Evolutionary conservation across 768 basidiomycete genomes (phyloP), one percentile per base, ranked within the genome.

Genomic region (Boletus rubescentipes): DNA sequence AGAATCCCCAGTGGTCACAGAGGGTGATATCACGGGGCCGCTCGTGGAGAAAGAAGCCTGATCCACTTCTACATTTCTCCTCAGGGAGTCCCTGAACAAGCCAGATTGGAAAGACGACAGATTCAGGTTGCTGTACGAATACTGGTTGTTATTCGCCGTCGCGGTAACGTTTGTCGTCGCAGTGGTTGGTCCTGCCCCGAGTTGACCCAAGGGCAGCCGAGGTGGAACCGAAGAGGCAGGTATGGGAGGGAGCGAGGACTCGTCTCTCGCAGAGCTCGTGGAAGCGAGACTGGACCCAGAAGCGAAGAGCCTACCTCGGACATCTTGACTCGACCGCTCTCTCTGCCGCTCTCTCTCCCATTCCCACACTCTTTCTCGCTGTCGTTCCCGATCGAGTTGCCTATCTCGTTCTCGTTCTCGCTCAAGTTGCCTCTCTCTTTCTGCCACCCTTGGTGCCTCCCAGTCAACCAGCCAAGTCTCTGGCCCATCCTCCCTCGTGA

Each of bases 81-180:
- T 64, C 16, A 70, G 31, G 26, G 69, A 72, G 53, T 70, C 69
- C 29, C 69, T 64, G 46, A 72, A 70, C 20, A 72, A 34, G 3
- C 69, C 69, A 23, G 69, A 66, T 32, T 68, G 68, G 48, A 70
- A 70, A 36, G 68, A 54, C 16, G 67, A 59, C 6, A 70, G 46
- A n/a, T 70, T 66, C n/a, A 70, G 26, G 42, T 62, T 70, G 47
- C 55, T 61, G 44, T 70, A 70, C 7, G 70, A 66, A 42, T 70
- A 67, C 7, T 53, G 57, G n/a, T 21, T 45, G 34, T 36, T 57
- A 40, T 59, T 62, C n/a, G 46, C 45, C 29, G 54, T 43, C 12
- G 53, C 0, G 0, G 37, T 45, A 23, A 39, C 31, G 18, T 43
- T 57, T 29, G 58, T 9, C 0, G 40, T 42, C 31, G 41, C 32